Evolutionary conservation across 2,329 filamentous ascomycete species (phyloP).

Genomic region (Verticillium albo-atrum): DNA sequence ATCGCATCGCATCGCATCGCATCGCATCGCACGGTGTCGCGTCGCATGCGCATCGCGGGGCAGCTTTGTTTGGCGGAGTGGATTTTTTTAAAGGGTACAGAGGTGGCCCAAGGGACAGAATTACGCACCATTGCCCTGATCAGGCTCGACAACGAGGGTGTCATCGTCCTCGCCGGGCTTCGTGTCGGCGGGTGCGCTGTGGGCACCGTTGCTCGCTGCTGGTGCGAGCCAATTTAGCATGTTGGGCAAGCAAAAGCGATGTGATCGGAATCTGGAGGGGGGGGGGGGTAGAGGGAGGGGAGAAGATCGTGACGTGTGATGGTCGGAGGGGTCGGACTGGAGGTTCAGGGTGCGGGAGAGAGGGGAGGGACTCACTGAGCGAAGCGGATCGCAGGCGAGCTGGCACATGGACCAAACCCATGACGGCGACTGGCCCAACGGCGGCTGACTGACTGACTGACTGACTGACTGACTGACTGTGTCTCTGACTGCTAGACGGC

Average conservation of each 20-base stretch:
- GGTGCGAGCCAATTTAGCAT: conserved; percentile 39
- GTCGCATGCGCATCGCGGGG: background rate
- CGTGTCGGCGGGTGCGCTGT: conserved; percentile 45
- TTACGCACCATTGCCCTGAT: conserved; percentile 87
- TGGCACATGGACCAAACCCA: conserved; percentile 16
- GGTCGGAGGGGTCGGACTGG: background rate
- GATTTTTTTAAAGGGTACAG: background rate
- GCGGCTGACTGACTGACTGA: background rate
- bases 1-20: background rate
- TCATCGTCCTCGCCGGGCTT: conserved; percentile 57
- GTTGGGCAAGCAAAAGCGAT: background rate
- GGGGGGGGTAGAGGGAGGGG: conserved; percentile 12
- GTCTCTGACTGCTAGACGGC: too few species aligned
- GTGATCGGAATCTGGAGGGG: conserved; percentile 2
- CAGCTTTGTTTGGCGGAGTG: background rate
- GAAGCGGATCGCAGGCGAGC: conserved; percentile 5
- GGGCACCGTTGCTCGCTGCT: conserved; percentile 45
- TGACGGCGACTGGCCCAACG: conserved; percentile 12
- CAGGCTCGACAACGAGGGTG: conserved; percentile 78
- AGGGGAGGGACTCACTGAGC: conserved; percentile 3
- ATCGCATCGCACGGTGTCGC: background rate
- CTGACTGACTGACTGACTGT: background rate
- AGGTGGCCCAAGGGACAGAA: too few species aligned
- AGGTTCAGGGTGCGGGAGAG: background rate
- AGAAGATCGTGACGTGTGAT: conserved; percentile 7